Conservation (phyloP, 768 basidiomycete species). For the Agaricus subrufescens region DNA sequence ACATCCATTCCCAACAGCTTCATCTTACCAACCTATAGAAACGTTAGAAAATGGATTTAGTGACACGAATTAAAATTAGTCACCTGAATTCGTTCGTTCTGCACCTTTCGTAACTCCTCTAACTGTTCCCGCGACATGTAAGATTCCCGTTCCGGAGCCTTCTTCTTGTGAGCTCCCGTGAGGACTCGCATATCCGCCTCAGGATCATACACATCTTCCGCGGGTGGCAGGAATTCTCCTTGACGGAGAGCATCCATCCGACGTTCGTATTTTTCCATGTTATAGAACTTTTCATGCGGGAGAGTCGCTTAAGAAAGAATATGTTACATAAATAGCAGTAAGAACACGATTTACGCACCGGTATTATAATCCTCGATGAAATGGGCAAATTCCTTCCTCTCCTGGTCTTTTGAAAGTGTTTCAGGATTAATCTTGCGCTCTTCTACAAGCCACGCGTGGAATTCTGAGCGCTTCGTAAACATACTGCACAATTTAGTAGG, state of each 20-base stretch:
- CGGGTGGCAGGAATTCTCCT: conserved; percentile 76
- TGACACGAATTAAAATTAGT: conserved; percentile 12
- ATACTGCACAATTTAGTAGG: conserved; percentile 43
- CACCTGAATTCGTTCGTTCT: conserved; percentile 82
- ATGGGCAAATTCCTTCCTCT: conserved; percentile 76
- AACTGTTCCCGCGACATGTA: conserved; percentile 79
- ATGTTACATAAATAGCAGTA: neutral
- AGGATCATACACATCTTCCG: conserved; percentile 76
- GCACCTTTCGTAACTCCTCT: conserved; percentile 74
- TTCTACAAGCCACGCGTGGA: conserved; percentile 90
- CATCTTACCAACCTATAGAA: conserved; percentile 68
- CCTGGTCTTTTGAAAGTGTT: conserved; percentile 78
- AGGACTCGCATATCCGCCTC: conserved; percentile 79
- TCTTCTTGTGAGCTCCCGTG: conserved; percentile 64
- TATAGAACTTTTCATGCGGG: conserved; percentile 93
- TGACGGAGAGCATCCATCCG: conserved; percentile 81
- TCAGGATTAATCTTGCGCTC: conserved; percentile 91
- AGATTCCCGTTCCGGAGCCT: conserved; percentile 60
- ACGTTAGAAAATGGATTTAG: neutral
- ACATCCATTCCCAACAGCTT: conserved; percentile 86
- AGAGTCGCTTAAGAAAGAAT: conserved; percentile 60
- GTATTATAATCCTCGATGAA: conserved; percentile 87
- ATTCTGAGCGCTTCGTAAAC: conserved; percentile 80
- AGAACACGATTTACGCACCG: conserved; percentile 34
- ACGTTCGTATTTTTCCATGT: conserved; percentile 79